Evolutionary conservation across 2,329 filamentous ascomycete species (phyloP).

Genomic region (Alternaria ventricosa): DNA sequence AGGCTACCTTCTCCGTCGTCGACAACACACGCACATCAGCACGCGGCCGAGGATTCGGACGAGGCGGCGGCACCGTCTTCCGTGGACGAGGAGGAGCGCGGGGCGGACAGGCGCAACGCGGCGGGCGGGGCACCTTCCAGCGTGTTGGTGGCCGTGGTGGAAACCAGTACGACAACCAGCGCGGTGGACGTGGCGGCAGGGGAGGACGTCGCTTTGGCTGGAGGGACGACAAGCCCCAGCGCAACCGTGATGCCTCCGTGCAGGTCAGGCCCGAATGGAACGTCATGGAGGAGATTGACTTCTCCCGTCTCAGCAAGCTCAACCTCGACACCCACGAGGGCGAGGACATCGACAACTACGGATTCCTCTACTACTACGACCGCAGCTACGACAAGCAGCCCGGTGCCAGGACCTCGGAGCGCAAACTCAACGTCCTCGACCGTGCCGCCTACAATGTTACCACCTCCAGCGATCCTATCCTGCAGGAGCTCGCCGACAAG

Average conservation of each 20-base stretch:
- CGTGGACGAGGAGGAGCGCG: slow-evolving; percentile 75
- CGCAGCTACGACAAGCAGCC: slow-evolving; percentile 92
- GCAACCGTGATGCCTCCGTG: slow-evolving; percentile 94
- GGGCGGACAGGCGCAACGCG: slow-evolving; percentile 75
- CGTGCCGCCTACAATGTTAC: slow-evolving; percentile 98
- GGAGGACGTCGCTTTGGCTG: slow-evolving; percentile 91
- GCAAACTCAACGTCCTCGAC: slow-evolving; percentile 86
- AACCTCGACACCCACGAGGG: slow-evolving; percentile 95
- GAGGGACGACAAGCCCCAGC: slow-evolving; percentile 98
- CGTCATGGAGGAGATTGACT: slow-evolving; percentile 98
- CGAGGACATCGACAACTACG: slow-evolving; percentile 93
- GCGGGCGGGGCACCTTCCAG: slow-evolving; percentile 75
- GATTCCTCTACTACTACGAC: slow-evolving; percentile 99
- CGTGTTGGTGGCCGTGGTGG: slow-evolving; percentile 71
- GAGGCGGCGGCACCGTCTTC: slow-evolving; percentile 88
- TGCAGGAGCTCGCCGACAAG: slow-evolving; percentile 95
- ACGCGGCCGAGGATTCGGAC: slow-evolving; percentile 80
- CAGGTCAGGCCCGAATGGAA: slow-evolving; percentile 96
- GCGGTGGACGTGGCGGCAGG: slow-evolving; percentile 70
- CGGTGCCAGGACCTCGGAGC: slow-evolving; percentile 81
- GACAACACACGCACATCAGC: slow-evolving; percentile 89
- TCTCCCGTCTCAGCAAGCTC: slow-evolving; percentile 91
- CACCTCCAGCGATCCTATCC: slow-evolving; percentile 92
- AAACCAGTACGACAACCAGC: slow-evolving; percentile 74
- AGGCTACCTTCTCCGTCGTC: slow-evolving; percentile 96